Evolutionary conservation across 2,329 filamentous ascomycete species (phyloP), one percentile per base, ranked within the genome.

Genomic region (Fusarium sp.): DNA sequence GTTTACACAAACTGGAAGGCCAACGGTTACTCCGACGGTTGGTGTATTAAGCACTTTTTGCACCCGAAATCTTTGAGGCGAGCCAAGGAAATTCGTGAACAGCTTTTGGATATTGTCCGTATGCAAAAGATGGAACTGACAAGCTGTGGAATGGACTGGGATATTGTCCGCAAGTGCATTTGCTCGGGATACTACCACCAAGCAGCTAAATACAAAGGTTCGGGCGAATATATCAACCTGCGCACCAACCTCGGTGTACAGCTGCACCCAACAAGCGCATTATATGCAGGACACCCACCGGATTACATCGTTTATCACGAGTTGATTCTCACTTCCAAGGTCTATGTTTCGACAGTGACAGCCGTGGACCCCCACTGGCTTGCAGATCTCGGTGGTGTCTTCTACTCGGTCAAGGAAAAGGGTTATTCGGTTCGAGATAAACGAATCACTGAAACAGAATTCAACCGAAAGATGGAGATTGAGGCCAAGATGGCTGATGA

Each of bases 251-350:
- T 99, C 7, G 95, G 93, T 3, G 94, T 99, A 62, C 95, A 98
- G 81, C 87, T 99, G 36, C 97, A 99, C 81, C 96, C 96, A 3
- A 99, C 96, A 0, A 95, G 92, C 73, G 94, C 96, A 4, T 88
- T 99, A 2, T 98, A 98, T 80, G 96, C 96, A 3, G 96, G 96
- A 8, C 97, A 98, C 82, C 90, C 98, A 30, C 96, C 97, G 3
- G 96, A 99, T 81, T 98, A 98, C 80, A 94, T 99, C 59, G 91
- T 99, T 47, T 99, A 99, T 83, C 96, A 99, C 86, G 96, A 99
- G 83, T 90, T 99, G 66, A 98, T 99, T 77, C 90, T 99, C 69
- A 99, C 96, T 1, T 94, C 92, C 65, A 98, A 98, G 81, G 96
- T 98, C 81, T 99, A 98, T 85, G 98, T 99, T 91, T 97, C 94